phyloP scores from a whole-genome alignment of 306 rosid species.

The Cicer chorassanicum region DNA sequence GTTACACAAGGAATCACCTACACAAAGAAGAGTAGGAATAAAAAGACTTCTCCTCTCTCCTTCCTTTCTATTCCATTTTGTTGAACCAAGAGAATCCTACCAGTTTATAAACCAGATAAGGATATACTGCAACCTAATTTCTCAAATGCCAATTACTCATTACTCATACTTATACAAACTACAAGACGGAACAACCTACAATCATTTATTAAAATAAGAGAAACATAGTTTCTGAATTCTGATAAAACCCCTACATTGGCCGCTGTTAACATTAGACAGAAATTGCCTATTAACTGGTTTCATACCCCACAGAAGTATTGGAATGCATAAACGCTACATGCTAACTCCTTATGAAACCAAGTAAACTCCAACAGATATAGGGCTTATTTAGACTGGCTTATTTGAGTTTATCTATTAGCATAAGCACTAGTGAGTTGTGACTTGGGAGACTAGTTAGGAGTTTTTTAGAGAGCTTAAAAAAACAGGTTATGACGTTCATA shows the following conservation, averaged over 20 bases:
- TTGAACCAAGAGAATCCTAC: constrained; percentile 5
- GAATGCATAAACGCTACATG: constrained; percentile 19
- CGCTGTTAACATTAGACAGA: not conserved
- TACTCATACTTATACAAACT: constrained; percentile 14
- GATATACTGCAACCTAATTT: constrained; percentile 5
- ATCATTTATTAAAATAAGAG: constrained; percentile 28
- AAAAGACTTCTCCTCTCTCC: not conserved
- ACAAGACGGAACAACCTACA: constrained; percentile 4
- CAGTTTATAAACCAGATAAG: constrained; percentile 6
- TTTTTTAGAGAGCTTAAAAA: no score
- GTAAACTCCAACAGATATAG: not conserved
- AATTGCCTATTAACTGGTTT: constrained; percentile 19
- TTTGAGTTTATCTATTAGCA: no score
- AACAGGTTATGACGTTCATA: no score
- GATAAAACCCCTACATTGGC: not conserved
- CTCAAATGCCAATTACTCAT: not conserved
- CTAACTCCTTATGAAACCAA: constrained; percentile 14
- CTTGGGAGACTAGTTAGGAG: no score
- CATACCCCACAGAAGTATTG: not conserved
- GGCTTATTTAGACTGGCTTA: no score
- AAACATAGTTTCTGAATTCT: constrained; percentile 15
- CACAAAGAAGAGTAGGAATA: not conserved
- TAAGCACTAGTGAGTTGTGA: no score
- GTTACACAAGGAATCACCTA: constrained; percentile 39
- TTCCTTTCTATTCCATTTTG: not conserved